Base-by-base conservation (phyloP, 108 stramenopile genomes). In the Mayamaea pseudoterrestris region DNA sequence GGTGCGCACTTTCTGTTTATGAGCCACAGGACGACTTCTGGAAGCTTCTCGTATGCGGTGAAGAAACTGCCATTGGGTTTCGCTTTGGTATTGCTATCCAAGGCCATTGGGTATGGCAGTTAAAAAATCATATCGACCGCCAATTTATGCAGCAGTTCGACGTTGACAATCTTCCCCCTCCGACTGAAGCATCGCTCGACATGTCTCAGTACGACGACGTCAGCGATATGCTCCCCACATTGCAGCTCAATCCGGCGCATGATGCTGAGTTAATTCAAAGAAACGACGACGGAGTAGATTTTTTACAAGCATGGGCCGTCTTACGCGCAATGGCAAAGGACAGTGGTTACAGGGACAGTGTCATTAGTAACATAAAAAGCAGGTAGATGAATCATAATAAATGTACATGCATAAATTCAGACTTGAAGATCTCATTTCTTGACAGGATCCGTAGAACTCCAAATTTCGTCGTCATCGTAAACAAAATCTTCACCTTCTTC, bases 61-160 rank as follows among this genome's bases (percentile, higher is more conserved):
- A 87, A 61, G 80, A 78, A n/a, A 80, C 65, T 17, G 90, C 90
- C 0, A 27, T 92, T 14, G 90, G 90, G 5, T 88, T 92, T 61
- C 75, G 90, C 9, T 92, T 88, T 61, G 90, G 90, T 3, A 57
- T 85, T 28, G 71, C 83, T 2, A 49, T 90, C 24, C 69, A 76
- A 43, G 90, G 90, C 16, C 80, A 78, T 44, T 92, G 90, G 90
- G 90, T 92, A 6, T 80, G 81, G 53, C 37, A 82, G 5, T 40
- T 92, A 39, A 92, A 92, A 49, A 68, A 88, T 51, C 44, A 55
- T 5, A 92, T 92, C 41, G 90, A 92, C 54, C 18, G 26, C 13
- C 74, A 70, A 50, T 92, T 92, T 40, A 78, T 92, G 80, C 66
- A 73, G 48, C 53, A 84, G 40, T 91, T 91, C 53, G 42, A 68